Percentiles rank a stretch among this genome's conserved stretches.
phyloP scores from a whole-genome alignment of 768 basidiomycete species.

The Amyloporia xantha region DNA sequence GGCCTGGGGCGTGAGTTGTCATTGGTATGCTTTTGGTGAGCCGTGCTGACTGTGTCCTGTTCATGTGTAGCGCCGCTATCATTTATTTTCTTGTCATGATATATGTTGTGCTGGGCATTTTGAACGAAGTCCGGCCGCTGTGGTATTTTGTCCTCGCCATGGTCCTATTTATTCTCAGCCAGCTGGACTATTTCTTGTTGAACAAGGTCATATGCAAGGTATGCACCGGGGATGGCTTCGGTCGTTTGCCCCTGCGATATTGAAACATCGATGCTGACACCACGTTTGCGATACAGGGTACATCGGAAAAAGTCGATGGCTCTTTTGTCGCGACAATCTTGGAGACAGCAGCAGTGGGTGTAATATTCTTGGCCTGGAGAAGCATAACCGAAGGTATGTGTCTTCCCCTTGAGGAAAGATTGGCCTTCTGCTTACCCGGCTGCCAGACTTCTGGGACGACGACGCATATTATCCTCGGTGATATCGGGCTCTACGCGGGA shows the following conservation, averaged over 20 bases:
- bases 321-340: constrained; percentile 82
- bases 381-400: constrained; percentile 78
- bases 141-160: constrained; percentile 70
- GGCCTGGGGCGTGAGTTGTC: constrained; percentile 64
- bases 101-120: constrained; percentile 68
- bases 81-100: constrained; percentile 72
- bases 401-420: neutral
- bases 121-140: constrained; percentile 77
- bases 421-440: neutral
- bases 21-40: neutral
- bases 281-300: constrained; percentile 33
- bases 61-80: constrained; percentile 49
- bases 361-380: constrained; percentile 76
- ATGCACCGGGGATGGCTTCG: too few relatives aligned
- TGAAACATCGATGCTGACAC: constrained; percentile 1
- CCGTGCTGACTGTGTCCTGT: neutral
- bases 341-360: constrained; percentile 66
- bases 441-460: constrained; percentile 40
- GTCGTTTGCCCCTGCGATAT: constrained; percentile 11
- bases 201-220: constrained; percentile 69
- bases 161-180: constrained; percentile 71
- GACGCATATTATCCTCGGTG: constrained; percentile 37
- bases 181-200: constrained; percentile 80
- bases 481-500: too few relatives aligned
- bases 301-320: constrained; percentile 71